Conservation (phyloP, 768 basidiomycete species). For the Pisolithus marmoratus region DNA sequence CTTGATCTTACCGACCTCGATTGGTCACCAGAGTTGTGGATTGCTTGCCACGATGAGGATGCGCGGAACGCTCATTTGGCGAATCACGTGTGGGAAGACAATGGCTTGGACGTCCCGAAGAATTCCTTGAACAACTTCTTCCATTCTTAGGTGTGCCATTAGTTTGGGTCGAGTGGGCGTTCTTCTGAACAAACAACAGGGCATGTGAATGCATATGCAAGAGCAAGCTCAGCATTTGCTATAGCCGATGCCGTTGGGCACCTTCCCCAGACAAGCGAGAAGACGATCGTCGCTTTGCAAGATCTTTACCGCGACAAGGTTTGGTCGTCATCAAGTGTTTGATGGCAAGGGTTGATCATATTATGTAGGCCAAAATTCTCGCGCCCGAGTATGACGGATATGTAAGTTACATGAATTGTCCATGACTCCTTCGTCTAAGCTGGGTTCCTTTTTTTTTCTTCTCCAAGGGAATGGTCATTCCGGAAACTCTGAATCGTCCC, state of each 20-base stretch:
- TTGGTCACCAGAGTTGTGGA: slow-evolving; percentile 86
- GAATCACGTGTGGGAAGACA: slow-evolving; percentile 87
- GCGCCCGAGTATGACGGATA: slow-evolving; percentile 93
- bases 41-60: slow-evolving; percentile 83
- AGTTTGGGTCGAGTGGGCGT: background rate
- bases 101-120: slow-evolving; percentile 85
- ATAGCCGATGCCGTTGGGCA: slow-evolving; percentile 73
- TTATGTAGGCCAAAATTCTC: slow-evolving; percentile 67
- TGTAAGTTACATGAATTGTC: slow-evolving; percentile 39
- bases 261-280: slow-evolving; percentile 53
- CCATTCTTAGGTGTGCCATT: slow-evolving; percentile 59
- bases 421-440: background rate
- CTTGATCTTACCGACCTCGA: slow-evolving; percentile 93
- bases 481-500: slow-evolving; percentile 73
- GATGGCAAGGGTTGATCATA: background rate
- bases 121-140: slow-evolving; percentile 48
- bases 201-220: slow-evolving; percentile 77
- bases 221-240: slow-evolving; percentile 62
- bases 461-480: slow-evolving; percentile 84
- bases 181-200: slow-evolving; percentile 35
- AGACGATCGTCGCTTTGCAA: slow-evolving; percentile 50
- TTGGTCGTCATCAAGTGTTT: background rate
- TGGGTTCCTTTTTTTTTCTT: background rate
- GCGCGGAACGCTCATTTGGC: slow-evolving; percentile 87
- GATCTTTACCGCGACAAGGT: slow-evolving; percentile 83